phyloP scores from a whole-genome alignment of 495 filamentous ascomycete genomes.

The Penicillium flavigenum region DNA sequence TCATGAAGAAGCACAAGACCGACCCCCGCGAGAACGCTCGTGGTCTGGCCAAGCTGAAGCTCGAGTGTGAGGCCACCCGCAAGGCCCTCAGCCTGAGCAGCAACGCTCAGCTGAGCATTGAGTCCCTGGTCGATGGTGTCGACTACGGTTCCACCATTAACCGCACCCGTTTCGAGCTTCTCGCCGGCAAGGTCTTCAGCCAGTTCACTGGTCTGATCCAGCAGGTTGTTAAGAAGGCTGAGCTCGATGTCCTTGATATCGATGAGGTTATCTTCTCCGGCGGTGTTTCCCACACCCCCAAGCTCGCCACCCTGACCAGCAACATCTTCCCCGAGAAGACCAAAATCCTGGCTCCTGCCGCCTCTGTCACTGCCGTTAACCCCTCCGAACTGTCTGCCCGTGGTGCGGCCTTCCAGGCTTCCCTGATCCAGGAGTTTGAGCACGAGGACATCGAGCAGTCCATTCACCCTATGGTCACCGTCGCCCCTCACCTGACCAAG shows the following conservation, averaged over 20 bases:
- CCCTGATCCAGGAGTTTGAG: slow-evolving; percentile 88
- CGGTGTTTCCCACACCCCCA: slow-evolving; percentile 89
- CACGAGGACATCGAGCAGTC: slow-evolving; percentile 91
- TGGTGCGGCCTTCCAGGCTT: slow-evolving; percentile 93
- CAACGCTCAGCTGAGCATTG: slow-evolving; percentile 86
- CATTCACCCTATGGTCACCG: slow-evolving; percentile 92
- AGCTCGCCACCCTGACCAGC: slow-evolving; percentile 73
- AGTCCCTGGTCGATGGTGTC: slow-evolving; percentile 80
- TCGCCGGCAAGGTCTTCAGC: slow-evolving; percentile 77
- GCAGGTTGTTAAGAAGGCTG: slow-evolving; percentile 85
- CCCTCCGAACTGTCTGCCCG: slow-evolving; percentile 85
- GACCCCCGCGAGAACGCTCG: slow-evolving; percentile 81
- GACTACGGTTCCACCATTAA: slow-evolving; percentile 92
- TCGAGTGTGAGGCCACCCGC: slow-evolving; percentile 86
- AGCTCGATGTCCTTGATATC: slow-evolving; percentile 86
- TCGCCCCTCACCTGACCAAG: slow-evolving; percentile 81
- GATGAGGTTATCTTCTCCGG: slow-evolving; percentile 94
- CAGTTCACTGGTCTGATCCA: slow-evolving; percentile 84
- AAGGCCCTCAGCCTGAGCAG: slow-evolving; percentile 84
- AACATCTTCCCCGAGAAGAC: slow-evolving; percentile 80
- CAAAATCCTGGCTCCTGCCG: slow-evolving; percentile 77
- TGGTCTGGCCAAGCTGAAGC: slow-evolving; percentile 85
- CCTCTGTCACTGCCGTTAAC: slow-evolving; percentile 76
- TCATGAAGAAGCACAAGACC: slow-evolving; percentile 87
- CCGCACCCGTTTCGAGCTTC: slow-evolving; percentile 88